Base-by-base conservation (phyloP, 1,284 basidiomycete genomes). In the Moniliophthora roreri region DNA sequence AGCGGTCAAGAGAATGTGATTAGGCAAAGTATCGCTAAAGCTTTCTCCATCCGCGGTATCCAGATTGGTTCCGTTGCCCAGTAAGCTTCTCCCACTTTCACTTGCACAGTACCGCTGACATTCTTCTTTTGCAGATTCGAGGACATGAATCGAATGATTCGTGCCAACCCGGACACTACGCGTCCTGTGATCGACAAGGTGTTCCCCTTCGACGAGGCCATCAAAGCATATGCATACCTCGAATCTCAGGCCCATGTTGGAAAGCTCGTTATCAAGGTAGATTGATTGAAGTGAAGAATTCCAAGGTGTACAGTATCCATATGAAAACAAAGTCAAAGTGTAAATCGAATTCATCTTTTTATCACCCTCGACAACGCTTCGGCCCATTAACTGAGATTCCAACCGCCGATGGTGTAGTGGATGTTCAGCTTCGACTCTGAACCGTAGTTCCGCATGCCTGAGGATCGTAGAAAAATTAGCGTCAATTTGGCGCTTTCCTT, bases 141-240 rank as follows among this genome's bases (percentile, higher is more conserved):
- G 54, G 69, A 71, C 45, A 73, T 78, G 73, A 74, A 73, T 60
- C 64, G 66, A 32, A 62, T 73, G 23, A 60, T 79, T 36, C 57
- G 60, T 24, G 63, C 62, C 11, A 49, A 57, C 26, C 58, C 58
- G 3, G 56, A 60, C 24, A 63, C 67, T 42, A 68, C 78, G 21
- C 66, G 63, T 41, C 74, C 74, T 3, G 62, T 73, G 16, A 61
- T 78, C 35, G 76, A 80, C 62, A 72, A 66, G 58, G 70, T 75
- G 1, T 77, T 78, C 58, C 38, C 62, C 20, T 79, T 78, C 53
- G 69, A 74, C 16, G 58, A 79, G 36, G 68, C 67, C 5, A 56
- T 64, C 24, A 61, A 74, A 44, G 78, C 78, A 2, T 77, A 70
- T 52, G 65, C 65, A 28, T 69, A 77, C 57, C 63, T 76, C 51